Percentiles rank a stretch among this genome's conserved stretches.
phyloP scores from a whole-genome alignment of 495 filamentous ascomycete species.

The Beverwykella pulmonaria region DNA sequence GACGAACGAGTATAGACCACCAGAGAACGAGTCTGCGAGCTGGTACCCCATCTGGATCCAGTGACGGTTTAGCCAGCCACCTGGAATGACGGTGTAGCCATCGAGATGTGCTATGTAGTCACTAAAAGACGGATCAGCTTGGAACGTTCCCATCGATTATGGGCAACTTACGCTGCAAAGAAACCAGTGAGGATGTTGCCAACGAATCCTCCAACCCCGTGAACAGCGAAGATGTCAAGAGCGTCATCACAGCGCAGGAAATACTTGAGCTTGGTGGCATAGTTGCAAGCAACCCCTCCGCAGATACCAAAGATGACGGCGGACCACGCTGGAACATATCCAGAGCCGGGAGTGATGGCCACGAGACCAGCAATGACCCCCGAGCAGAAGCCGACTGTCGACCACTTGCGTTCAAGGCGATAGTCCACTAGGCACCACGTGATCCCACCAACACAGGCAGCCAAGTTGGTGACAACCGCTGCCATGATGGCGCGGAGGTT shows the following conservation, averaged over 20 bases:
- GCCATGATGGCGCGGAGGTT: slow-evolving; percentile 87
- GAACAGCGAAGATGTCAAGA: slow-evolving; percentile 92
- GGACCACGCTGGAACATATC: slow-evolving; percentile 89
- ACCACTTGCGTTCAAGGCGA: slow-evolving; percentile 92
- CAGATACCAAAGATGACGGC: slow-evolving; percentile 88
- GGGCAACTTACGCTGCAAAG: slow-evolving; percentile 75
- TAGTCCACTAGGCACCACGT: slow-evolving; percentile 97
- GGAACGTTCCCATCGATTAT: background rate
- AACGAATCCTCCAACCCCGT: slow-evolving; percentile 83
- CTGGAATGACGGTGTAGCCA: slow-evolving; percentile 67
- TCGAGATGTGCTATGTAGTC: slow-evolving; percentile 92
- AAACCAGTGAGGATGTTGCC: slow-evolving; percentile 89
- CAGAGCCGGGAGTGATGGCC: slow-evolving; percentile 88
- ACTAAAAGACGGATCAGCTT: slow-evolving; percentile 46
- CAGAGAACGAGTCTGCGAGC: slow-evolving; percentile 81
- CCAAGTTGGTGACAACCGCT: slow-evolving; percentile 69
- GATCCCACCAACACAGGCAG: slow-evolving; percentile 83
- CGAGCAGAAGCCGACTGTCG: slow-evolving; percentile 94
- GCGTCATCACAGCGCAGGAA: slow-evolving; percentile 83
- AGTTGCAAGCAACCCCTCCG: slow-evolving; percentile 85
- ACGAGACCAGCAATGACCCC: slow-evolving; percentile 92
- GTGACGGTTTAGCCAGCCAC: slow-evolving; percentile 89
- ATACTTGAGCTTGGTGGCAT: slow-evolving; percentile 96
- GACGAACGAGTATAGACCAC: slow-evolving; percentile 83
- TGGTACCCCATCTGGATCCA: slow-evolving; percentile 90